Conservation (phyloP, 371 early-diverging fungal species). For the Fennellomyces sp. region DNA sequence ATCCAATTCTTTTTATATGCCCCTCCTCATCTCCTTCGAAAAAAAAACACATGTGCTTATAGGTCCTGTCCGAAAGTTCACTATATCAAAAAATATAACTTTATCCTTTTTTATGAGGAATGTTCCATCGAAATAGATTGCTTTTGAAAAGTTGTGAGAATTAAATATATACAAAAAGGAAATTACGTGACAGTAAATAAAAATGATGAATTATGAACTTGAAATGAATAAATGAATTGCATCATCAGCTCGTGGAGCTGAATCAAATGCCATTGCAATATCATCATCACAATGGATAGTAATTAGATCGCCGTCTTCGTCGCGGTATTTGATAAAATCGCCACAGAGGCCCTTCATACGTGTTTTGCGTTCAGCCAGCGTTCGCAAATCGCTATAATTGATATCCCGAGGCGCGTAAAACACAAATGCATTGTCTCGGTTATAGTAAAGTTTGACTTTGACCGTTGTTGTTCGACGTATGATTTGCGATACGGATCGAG, state of each 20-base stretch:
- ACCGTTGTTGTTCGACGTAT: constrained; percentile 52
- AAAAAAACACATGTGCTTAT: too few relatives aligned
- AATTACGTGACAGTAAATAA: too few relatives aligned
- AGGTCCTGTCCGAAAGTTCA: too few relatives aligned
- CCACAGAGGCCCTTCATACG: constrained; percentile 18
- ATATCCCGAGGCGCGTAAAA: constrained; percentile 77
- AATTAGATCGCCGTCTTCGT: constrained; percentile 86
- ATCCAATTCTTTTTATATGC: neutral
- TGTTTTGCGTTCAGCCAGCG: constrained; percentile 80
- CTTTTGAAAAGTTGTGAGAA: too few relatives aligned
- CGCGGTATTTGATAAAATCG: constrained; percentile 68
- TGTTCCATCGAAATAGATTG: too few relatives aligned
- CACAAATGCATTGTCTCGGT: constrained; percentile 77
- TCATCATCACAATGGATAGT: constrained; percentile 81
- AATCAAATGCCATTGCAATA: constrained; percentile 80
- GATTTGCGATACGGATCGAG: constrained; percentile 1
- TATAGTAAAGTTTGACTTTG: constrained; percentile 80
- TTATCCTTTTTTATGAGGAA: too few relatives aligned
- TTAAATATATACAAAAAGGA: too few relatives aligned
- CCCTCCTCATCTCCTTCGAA: neutral
- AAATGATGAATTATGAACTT: neutral
- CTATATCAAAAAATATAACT: too few relatives aligned
- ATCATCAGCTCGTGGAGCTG: constrained; percentile 24
- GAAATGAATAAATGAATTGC: constrained; percentile 14
- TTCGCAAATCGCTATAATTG: constrained; percentile 66